Percentiles rank a stretch among this genome's conserved stretches.
Evolutionary conservation across 495 filamentous ascomycete species (phyloP).

Genomic region (Penicillium simplicissimum): DNA sequence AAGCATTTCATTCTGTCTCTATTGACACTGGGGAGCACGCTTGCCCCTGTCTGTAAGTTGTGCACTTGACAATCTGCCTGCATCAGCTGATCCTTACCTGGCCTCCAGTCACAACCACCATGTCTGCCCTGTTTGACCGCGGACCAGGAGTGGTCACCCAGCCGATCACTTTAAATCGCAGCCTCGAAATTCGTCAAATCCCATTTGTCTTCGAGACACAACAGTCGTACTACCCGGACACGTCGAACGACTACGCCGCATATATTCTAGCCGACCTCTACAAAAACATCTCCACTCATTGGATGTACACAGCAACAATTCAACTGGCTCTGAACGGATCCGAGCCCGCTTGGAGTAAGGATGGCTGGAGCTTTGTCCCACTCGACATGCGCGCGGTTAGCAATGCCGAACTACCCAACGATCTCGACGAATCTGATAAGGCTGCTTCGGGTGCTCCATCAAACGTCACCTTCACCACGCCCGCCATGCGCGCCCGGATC

Average conservation of each 20-base stretch:
- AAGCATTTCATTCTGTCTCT: conserved; percentile 36
- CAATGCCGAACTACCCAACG: no score
- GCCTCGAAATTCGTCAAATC: conserved; percentile 21
- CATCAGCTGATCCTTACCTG: no score
- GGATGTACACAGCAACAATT: conserved; percentile 35
- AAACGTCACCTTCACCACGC: conserved; percentile 32
- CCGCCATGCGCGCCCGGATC: conserved; percentile 31
- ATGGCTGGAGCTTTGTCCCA: conserved; percentile 40
- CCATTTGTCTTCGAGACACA: conserved; percentile 14
- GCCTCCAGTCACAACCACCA: conserved; percentile 35
- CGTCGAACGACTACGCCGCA: conserved; percentile 7
- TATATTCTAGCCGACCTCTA: conserved; percentile 14
- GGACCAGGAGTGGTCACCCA: conserved; percentile 14
- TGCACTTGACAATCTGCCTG: neutral
- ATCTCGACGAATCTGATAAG: no score
- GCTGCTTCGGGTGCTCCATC: neutral
- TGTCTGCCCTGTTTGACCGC: conserved; percentile 38
- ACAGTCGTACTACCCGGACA: conserved; percentile 8
- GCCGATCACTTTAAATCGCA: conserved; percentile 16
- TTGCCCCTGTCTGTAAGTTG: conserved; percentile 39
- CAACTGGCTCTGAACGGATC: conserved; percentile 33
- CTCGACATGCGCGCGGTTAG: conserved; percentile 11
- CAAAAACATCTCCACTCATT: conserved; percentile 24
- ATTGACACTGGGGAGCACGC: conserved; percentile 29
- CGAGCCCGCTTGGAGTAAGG: conserved; percentile 37